Evolutionary conservation across 371 early-diverging fungal species (phyloP).

Genomic region (Dichotomocladium elegans): DNA sequence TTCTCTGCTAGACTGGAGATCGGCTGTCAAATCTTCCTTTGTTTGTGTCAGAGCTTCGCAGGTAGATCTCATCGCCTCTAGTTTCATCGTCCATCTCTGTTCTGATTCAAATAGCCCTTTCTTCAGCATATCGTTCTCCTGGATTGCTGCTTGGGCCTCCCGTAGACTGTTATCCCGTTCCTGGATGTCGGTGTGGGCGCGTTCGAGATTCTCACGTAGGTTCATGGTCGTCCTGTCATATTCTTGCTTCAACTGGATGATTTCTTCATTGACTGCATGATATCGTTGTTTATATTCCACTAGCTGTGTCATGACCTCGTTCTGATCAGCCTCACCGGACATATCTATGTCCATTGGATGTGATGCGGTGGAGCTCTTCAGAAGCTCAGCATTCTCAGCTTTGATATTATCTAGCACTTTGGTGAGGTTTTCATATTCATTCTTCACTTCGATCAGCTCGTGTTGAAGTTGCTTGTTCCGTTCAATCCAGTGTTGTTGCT

Average conservation of each 20-base stretch:
- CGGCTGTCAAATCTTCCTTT: too few species aligned
- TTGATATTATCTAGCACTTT: background rate
- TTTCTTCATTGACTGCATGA: background rate
- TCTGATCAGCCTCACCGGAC: background rate
- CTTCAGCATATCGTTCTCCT: background rate
- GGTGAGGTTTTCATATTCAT: background rate
- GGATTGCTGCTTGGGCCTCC: background rate
- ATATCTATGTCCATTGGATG: background rate
- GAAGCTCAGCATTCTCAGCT: background rate
- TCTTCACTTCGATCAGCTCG: background rate
- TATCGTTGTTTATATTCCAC: background rate
- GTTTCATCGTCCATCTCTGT: background rate
- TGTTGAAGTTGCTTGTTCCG: background rate
- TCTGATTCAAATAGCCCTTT: background rate
- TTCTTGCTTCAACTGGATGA: background rate
- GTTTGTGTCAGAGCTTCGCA: too few species aligned
- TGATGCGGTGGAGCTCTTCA: background rate
- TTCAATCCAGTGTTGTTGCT: too few species aligned
- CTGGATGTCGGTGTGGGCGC: constrained; percentile 1
- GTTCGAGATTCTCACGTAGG: constrained; percentile 4
- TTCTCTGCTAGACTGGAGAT: too few species aligned
- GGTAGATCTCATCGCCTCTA: background rate
- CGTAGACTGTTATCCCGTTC: background rate
- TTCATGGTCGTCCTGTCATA: constrained; percentile 4
- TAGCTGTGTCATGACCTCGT: too few species aligned